Percentiles rank a stretch among this genome's conserved stretches.
Conservation (phyloP, 2,329 filamentous ascomycete genomes). For the Apiospora hydei region DNA sequence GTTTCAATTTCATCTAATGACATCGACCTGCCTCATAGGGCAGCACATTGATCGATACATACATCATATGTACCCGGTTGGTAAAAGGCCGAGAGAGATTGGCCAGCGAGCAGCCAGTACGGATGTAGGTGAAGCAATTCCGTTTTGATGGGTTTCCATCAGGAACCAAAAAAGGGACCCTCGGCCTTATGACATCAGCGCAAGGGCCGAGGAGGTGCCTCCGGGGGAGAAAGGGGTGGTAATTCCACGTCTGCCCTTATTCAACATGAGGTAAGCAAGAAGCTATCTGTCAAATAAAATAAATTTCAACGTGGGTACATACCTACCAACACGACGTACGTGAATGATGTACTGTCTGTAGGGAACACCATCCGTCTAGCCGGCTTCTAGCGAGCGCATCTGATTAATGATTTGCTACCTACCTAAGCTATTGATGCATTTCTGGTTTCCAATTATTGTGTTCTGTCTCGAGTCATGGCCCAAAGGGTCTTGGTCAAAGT, state of each 20-base stretch:
- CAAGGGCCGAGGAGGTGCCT: neutral
- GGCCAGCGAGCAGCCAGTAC: neutral
- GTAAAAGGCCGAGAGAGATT: no score
- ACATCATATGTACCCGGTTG: no score
- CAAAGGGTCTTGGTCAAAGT: neutral
- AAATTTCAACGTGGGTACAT: neutral
- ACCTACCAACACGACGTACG: no score
- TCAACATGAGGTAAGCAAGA: conserved; percentile 10
- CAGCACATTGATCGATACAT: neutral
- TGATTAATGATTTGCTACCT: neutral
- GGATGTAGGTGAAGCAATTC: no score
- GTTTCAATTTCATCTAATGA: neutral
- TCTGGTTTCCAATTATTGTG: neutral
- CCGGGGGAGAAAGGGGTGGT: neutral
- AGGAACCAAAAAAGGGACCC: neutral
- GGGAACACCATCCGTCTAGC: neutral
- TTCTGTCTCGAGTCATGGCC: neutral
- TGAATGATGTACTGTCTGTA: no score
- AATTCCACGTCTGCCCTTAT: neutral
- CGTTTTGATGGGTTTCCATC: neutral
- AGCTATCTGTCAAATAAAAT: neutral
- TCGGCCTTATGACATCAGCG: conserved; percentile 7
- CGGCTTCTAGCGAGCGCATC: neutral
- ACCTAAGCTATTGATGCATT: no score
- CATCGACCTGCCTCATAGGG: neutral